Evolutionary conservation across 768 basidiomycete species (phyloP).

Genomic region (Lactarius hengduanensis): DNA sequence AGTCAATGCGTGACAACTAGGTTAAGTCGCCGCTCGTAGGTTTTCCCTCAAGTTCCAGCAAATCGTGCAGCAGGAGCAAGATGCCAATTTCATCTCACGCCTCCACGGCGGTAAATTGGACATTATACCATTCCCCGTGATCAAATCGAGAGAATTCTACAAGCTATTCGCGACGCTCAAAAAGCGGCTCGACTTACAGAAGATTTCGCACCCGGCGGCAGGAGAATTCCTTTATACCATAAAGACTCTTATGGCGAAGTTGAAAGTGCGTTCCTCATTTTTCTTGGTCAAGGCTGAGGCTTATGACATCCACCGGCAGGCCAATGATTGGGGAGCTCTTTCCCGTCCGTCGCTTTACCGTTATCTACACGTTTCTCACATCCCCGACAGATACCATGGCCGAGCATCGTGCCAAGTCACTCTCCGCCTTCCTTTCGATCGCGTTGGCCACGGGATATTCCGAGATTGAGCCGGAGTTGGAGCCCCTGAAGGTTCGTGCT

Average conservation of each 20-base stretch:
- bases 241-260: conserved; percentile 22
- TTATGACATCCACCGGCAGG: conserved; percentile 35
- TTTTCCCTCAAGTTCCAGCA: conserved; percentile 56
- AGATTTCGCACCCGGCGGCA: conserved; percentile 47
- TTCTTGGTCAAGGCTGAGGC: no score
- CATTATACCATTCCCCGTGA: conserved; percentile 53
- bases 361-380: not conserved
- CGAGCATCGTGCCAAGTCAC: conserved; percentile 41
- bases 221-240: conserved; percentile 46
- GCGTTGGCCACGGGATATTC: conserved; percentile 50
- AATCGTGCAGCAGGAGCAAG: conserved; percentile 61
- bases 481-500: conserved; percentile 48
- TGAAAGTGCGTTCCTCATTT: conserved; percentile 1
- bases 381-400: conserved; percentile 46
- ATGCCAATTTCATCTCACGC: conserved; percentile 59
- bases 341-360: conserved; percentile 47
- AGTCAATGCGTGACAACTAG: not conserved
- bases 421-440: conserved; percentile 43
- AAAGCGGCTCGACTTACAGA: conserved; percentile 46
- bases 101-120: conserved; percentile 53
- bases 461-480: conserved; percentile 45
- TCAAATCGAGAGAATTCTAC: conserved; percentile 52
- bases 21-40: not conserved
- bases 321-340: conserved; percentile 63
- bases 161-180: conserved; percentile 49